These are phyloP conservation scores for Piper longum DNA, from an alignment of 164 flowering plant genomes.

Conservation along the genomic window DNA sequence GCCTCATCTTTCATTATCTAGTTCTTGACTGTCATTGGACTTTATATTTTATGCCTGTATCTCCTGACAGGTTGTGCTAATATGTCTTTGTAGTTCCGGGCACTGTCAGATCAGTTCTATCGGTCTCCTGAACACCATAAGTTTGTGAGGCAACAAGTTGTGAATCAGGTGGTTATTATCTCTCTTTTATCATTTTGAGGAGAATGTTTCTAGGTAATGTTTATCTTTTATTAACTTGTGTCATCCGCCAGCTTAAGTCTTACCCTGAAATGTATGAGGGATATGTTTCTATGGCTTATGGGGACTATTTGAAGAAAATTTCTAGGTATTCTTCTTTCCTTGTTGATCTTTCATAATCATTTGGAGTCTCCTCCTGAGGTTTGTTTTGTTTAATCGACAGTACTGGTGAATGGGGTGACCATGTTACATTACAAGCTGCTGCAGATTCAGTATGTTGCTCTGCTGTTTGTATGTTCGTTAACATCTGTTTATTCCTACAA, in stretches of 20 bases:
- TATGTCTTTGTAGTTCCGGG: slow-evolving; percentile 51
- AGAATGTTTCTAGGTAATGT: not conserved
- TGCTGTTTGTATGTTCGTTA: not conserved
- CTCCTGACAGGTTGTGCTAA: not conserved
- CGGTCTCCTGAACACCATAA: slow-evolving; percentile 74
- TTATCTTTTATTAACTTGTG: not conserved
- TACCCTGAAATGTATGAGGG: slow-evolving; percentile 54
- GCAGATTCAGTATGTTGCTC: slow-evolving; percentile 62
- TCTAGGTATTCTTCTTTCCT: slow-evolving; percentile 33
- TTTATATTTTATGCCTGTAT: too few species aligned
- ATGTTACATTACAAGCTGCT: slow-evolving; percentile 78
- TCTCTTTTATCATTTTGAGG: not conserved
- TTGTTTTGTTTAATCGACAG: slow-evolving; percentile 21
- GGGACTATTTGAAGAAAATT: slow-evolving; percentile 73
- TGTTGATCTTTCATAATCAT: not conserved
- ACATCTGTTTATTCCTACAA: too few species aligned
- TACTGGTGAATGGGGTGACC: slow-evolving; percentile 98
- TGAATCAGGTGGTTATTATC: slow-evolving; percentile 44
- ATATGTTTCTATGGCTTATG: slow-evolving; percentile 83
- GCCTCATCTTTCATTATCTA: too few species aligned
- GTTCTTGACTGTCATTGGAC: not conserved
- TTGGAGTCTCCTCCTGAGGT: not conserved
- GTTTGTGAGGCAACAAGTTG: slow-evolving; percentile 62
- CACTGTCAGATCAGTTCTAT: slow-evolving; percentile 88
- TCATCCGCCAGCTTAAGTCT: slow-evolving; percentile 39